phyloP scores from a whole-genome alignment of 345 rosid species.

The Acer yangbiense region DNA sequence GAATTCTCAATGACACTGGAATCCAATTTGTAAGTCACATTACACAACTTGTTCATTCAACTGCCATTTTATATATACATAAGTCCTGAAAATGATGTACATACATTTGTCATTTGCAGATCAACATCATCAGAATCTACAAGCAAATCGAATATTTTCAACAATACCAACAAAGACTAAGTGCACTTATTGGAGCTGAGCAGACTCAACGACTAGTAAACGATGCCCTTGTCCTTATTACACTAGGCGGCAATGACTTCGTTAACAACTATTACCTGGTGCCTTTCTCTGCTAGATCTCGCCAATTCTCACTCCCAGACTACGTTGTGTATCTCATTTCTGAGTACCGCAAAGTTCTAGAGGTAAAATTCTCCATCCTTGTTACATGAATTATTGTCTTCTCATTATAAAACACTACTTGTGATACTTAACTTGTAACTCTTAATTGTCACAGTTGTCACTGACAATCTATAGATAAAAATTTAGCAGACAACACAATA shows the following conservation, averaged over 20 bases:
- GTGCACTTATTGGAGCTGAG: constrained; percentile 57
- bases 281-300: constrained; percentile 83
- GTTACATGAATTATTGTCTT: neutral
- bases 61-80: neutral
- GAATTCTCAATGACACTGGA: constrained; percentile 90
- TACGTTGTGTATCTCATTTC: constrained; percentile 72
- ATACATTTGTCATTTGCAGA: constrained; percentile 35
- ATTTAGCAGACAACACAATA: neutral
- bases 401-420: neutral
- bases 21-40: constrained; percentile 62
- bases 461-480: neutral
- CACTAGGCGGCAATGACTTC: constrained; percentile 91
- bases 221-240: constrained; percentile 69
- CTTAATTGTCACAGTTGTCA: neutral
- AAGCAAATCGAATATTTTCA: constrained; percentile 61
- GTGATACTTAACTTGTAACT: neutral
- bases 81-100: neutral
- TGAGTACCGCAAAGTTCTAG: constrained; percentile 69
- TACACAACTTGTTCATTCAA: neutral
- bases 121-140: constrained; percentile 74
- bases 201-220: constrained; percentile 58
- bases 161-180: constrained; percentile 66
- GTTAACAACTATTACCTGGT: constrained; percentile 90
- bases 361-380: constrained; percentile 37
- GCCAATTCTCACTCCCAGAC: constrained; percentile 65